Conservation (phyloP, 768 basidiomycete genomes). For the Baorangia bicolor region DNA sequence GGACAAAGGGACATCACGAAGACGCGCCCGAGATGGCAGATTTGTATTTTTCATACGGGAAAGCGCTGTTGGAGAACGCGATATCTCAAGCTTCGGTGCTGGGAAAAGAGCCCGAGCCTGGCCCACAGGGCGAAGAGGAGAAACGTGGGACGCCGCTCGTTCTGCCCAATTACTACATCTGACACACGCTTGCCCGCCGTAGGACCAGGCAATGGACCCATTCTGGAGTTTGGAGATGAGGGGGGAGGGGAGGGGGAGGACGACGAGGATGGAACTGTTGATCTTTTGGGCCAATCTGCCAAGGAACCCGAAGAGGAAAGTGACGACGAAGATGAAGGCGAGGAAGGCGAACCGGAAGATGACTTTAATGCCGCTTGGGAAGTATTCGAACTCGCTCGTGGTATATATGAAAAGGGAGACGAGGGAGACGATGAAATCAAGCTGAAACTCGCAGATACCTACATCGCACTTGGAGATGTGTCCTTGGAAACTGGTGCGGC, state of each 20-base stretch:
- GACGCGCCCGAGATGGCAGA: constrained; percentile 84
- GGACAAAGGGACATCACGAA: constrained; percentile 74
- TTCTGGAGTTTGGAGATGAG: constrained; percentile 80
- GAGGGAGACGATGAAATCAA: constrained; percentile 58
- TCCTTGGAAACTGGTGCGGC: constrained; percentile 91
- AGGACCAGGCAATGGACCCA: constrained; percentile 48
- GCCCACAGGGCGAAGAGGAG: constrained; percentile 40
- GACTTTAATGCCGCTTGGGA: constrained; percentile 99
- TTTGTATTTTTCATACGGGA: constrained; percentile 88
- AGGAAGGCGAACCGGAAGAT: constrained; percentile 85
- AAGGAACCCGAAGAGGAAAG: constrained; percentile 52
- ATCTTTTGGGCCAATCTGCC: constrained; percentile 61
- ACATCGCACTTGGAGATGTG: constrained; percentile 91
- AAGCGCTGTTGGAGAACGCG: constrained; percentile 90
- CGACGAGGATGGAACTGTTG: constrained; percentile 55
- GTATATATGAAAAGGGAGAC: constrained; percentile 73
- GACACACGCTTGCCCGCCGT: constrained; percentile 22
- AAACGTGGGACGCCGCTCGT: constrained; percentile 27
- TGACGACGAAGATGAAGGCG: constrained; percentile 55
- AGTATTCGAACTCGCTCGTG: constrained; percentile 90
- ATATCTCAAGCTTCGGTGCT: constrained; percentile 84
- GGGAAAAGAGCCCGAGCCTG: constrained; percentile 73
- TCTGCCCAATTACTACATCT: not conserved
- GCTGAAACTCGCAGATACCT: constrained; percentile 88
- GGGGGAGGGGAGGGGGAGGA: constrained; percentile 65